These are phyloP conservation scores for Pseudocercospora cruenta DNA, from an alignment of 2,329 filamentous ascomycete species.

Conservation along the genomic window DNA sequence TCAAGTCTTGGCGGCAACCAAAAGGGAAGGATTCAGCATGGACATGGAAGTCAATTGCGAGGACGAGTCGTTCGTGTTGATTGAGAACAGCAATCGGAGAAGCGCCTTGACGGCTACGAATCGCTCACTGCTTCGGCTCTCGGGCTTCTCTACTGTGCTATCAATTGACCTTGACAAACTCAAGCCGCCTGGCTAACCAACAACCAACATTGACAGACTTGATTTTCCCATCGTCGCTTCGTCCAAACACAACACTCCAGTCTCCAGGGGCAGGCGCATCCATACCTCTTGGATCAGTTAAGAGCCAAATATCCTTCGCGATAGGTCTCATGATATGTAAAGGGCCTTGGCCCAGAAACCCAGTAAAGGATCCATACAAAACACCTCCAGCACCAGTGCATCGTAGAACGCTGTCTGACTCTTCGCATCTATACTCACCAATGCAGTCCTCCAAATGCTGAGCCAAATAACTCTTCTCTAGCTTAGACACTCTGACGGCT, in stretches of 20 bases:
- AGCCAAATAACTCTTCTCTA: neutral
- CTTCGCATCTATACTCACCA: conserved; percentile 43
- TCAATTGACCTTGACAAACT: conserved; percentile 19
- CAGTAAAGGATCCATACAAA: conserved; percentile 50
- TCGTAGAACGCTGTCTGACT: conserved; percentile 45
- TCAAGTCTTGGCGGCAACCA: neutral
- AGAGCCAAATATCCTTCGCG: conserved; percentile 45
- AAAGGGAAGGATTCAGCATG: neutral
- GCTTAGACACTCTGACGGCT: neutral
- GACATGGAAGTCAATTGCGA: neutral
- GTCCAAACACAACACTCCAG: conserved; percentile 47
- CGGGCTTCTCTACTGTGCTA: neutral
- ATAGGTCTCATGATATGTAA: conserved; percentile 44
- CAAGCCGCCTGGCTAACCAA: conserved; percentile 44
- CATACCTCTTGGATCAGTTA: conserved; percentile 46
- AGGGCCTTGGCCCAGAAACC: conserved; percentile 47
- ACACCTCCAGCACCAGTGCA: conserved; percentile 41
- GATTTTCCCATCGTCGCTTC: conserved; percentile 27
- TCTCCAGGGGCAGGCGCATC: conserved; percentile 49
- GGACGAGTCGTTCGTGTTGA: neutral
- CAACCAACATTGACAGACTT: conserved; percentile 43
- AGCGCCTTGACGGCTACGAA: no score
- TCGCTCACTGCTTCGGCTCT: no score
- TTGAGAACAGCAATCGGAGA: no score
- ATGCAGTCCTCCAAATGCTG: conserved; percentile 13